Evolutionary conservation across 306 rosid species (phyloP).

Genomic region (Dryas drummondii): DNA sequence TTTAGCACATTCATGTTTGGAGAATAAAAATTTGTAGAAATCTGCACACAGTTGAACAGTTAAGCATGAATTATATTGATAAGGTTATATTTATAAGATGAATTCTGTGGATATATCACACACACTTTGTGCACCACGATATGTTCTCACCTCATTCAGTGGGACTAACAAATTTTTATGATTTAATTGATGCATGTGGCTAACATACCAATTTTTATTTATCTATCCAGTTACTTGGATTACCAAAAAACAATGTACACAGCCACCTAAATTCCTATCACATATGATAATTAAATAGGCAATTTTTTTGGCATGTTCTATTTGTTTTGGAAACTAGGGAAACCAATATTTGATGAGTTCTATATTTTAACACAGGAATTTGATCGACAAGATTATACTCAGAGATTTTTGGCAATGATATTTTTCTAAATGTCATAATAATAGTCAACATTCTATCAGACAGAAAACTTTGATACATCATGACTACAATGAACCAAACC

Average conservation of each 20-base stretch:
- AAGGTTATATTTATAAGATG: not conserved
- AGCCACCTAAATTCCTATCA: no score
- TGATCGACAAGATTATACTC: no score
- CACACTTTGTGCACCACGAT: not conserved
- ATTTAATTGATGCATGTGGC: not conserved
- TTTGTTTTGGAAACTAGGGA: not conserved
- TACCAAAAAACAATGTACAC: no score
- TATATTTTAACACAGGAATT: not conserved
- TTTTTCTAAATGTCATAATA: no score
- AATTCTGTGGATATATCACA: not conserved
- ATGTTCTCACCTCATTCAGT: not conserved
- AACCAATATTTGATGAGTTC: no score
- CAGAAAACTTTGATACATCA: not conserved
- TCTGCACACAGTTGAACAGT: slow-evolving; percentile 53
- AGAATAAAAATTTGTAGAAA: slow-evolving; percentile 81
- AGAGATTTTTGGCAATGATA: not conserved
- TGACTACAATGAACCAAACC: not conserved
- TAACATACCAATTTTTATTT: not conserved
- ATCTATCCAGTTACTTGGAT: no score
- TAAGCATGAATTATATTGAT: slow-evolving; percentile 12
- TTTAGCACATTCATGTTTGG: slow-evolving; percentile 89
- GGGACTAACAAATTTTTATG: no score
- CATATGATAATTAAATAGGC: no score
- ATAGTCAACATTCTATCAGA: not conserved
- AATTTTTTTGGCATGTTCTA: not conserved